Base-by-base conservation (phyloP, 2,329 filamentous ascomycete genomes). In the Neocucurbitaria cava region DNA sequence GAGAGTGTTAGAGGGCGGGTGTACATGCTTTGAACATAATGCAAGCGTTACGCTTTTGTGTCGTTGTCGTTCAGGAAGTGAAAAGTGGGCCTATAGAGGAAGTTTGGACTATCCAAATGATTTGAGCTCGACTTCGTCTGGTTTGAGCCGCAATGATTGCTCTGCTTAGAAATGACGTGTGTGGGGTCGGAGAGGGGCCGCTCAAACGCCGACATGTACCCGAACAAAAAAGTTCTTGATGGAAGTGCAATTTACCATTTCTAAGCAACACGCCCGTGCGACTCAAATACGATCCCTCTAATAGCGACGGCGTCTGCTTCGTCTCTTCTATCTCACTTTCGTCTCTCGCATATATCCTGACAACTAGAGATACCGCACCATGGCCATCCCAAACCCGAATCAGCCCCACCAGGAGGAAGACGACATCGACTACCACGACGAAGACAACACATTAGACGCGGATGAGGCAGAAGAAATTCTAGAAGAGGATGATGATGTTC, bases 381-480 rank as follows among this genome's bases (percentile, higher is more conserved):
- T 71, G 68, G 64, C 70, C 15, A 58, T 61, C n/a, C 61, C 69
- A 43, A 60, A 66, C 40, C 61, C 58, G 5, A 62, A 62, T 49
- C 61, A 64, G 20, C 63, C 66, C 56, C 68, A 71, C 60, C 65
- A 68, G n/a, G 60, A 66, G 1, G 66, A 66, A 33, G 68, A 69
- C 30, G 69, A 73, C 26, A 52, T 69, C 45, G 66, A 72, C 38
- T 82, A 86, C 52, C 85, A 87, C 58, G 84, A 86, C 49, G 85
- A 89, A 57, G 85, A 88, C 65, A 88, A 87, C 62, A 88, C 93
- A 78, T 85, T 96, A 60, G 87, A 88, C 66, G 85, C 86, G 49
- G 88, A 90, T 33, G 93, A 96, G 62, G 89, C 87, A 2, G 89
- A 86, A 24, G 92, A 96, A 78, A 88, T 95, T 75, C 83, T 92